Evolutionary conservation across 768 basidiomycete species (phyloP), one percentile per base, ranked within the genome.

Genomic region (Agrocybe chaxingu): DNA sequence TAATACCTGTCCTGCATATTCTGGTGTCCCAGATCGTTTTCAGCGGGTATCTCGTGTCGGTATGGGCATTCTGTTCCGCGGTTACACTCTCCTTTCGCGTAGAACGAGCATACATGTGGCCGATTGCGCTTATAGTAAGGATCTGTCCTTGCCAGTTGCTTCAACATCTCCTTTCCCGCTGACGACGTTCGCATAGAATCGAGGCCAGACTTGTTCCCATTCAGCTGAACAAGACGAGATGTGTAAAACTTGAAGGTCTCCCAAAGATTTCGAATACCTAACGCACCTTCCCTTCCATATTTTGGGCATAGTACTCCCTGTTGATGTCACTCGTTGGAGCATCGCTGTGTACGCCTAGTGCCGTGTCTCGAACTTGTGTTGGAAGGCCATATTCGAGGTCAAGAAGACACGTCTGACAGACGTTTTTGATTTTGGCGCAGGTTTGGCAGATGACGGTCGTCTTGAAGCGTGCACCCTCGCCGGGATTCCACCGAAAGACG

Each of bases 401-500:
- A 38, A 99, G 76, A 29, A 99, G 76, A 67, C 97, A 99, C 1
- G 95, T 98, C 72, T 98, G 97, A 74, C 97, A 99, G 47, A 97
- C 87, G 62, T 94, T 94, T 74, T 91, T 91, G 58, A 92, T 84
- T 72, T 98, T 98, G 43, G 95, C 90, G 60, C 96, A 98, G 3
- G 95, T 96, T 68, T 96, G 95, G 70, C 94, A 97, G 53, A 98
- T 85, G 53, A 97, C 93, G 8, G 97, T 99, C 52, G 92, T 89
- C 77, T 98, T 98, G 82, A 82, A 98, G 29, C 96, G 85, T 66
- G 85, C 87, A 37, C 94, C 96, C 3, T 85, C 73, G 40, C 97
- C 97, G 2, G 97, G 95, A 63, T 98, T 96, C 97, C 97, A 99
- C 36, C 93, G 88, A 72, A 99, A 99, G 59, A 98, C 89, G 42